Percentiles rank a stretch among this genome's conserved stretches.
These are phyloP conservation scores for Cryptococcus sp. DNA, from an alignment of 1,284 basidiomycete species.

Conservation along the genomic window DNA sequence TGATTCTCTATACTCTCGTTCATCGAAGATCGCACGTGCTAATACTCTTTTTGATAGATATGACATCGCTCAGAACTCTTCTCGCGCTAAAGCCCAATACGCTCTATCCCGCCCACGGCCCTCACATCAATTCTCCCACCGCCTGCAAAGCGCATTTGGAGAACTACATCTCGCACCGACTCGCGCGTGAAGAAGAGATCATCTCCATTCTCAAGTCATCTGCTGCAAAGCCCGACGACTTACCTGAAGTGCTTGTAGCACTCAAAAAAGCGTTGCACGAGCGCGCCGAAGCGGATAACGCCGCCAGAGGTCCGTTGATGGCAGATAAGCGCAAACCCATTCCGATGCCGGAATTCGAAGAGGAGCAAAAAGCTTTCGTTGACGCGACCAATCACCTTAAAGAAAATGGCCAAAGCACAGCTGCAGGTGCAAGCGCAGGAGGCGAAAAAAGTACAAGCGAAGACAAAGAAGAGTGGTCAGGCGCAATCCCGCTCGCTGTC, in stretches of 20 bases:
- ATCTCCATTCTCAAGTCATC: conserved; percentile 21
- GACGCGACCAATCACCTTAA: not conserved
- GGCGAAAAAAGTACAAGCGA: not conserved
- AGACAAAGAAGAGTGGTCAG: conserved; percentile 5
- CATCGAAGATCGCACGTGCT: not conserved
- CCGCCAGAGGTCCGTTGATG: conserved; percentile 15
- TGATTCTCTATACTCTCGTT: not conserved
- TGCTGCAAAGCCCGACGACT: not conserved
- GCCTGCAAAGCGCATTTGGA: conserved; percentile 56
- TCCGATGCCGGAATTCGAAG: conserved; percentile 15
- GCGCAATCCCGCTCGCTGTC: conserved; percentile 24
- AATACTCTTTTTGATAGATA: conserved; percentile 25
- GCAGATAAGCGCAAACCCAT: conserved; percentile 12
- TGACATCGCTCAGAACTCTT: conserved; percentile 43
- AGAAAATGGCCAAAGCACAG: too few species aligned
- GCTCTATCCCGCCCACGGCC: conserved; percentile 89
- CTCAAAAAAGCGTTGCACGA: conserved; percentile 14
- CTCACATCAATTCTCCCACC: conserved; percentile 59
- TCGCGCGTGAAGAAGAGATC: conserved; percentile 79
- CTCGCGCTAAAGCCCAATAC: conserved; percentile 41
- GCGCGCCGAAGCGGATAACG: conserved; percentile 18
- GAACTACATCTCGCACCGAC: conserved; percentile 77
- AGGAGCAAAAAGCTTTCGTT: conserved; percentile 9
- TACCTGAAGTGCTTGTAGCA: conserved; percentile 1
- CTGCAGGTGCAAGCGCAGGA: not conserved